Conservation (phyloP, 2,329 filamentous ascomycete species). For the Paracoccidioides brasiliensis region DNA sequence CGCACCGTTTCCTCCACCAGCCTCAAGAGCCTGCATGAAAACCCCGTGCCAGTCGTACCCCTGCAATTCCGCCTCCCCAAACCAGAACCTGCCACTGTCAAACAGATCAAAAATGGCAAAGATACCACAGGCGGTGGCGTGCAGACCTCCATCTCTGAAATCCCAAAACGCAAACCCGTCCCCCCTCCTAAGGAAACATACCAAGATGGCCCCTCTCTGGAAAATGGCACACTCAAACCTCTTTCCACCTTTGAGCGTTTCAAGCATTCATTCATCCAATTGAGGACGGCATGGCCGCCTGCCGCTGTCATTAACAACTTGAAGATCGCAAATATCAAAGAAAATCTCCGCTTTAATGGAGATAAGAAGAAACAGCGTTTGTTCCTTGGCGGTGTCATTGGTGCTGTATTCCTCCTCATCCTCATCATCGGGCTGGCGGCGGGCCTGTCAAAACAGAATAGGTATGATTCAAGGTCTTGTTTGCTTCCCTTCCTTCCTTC, state of each 20-base stretch:
- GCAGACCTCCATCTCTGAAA: conserved; percentile 4
- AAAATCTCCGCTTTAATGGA: not conserved
- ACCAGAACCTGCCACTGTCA: not conserved
- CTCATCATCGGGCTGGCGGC: conserved; percentile 24
- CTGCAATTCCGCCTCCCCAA: not conserved
- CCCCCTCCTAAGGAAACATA: not conserved
- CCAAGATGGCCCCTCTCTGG: not conserved
- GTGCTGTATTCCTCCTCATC: conserved; percentile 12
- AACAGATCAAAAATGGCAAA: conserved; percentile 1
- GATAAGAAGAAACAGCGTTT: conserved; percentile 5
- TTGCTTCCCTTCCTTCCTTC: not conserved
- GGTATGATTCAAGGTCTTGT: not conserved
- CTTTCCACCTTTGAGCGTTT: not conserved
- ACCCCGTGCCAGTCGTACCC: not conserved
- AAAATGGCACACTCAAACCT: not conserved
- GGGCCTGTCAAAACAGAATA: conserved; percentile 16
- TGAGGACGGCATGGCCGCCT: not conserved
- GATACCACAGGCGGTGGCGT: not conserved
- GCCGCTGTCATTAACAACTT: not conserved
- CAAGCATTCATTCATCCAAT: not conserved
- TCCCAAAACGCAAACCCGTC: conserved; percentile 12
- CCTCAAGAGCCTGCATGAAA: not conserved
- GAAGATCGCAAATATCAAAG: not conserved
- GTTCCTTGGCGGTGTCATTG: conserved; percentile 6
- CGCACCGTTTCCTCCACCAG: not conserved